Evolutionary conservation across 2,329 filamentous ascomycete genomes (phyloP), one percentile per base, ranked within the genome.

Genomic region (Curvularia eragrostidis): DNA sequence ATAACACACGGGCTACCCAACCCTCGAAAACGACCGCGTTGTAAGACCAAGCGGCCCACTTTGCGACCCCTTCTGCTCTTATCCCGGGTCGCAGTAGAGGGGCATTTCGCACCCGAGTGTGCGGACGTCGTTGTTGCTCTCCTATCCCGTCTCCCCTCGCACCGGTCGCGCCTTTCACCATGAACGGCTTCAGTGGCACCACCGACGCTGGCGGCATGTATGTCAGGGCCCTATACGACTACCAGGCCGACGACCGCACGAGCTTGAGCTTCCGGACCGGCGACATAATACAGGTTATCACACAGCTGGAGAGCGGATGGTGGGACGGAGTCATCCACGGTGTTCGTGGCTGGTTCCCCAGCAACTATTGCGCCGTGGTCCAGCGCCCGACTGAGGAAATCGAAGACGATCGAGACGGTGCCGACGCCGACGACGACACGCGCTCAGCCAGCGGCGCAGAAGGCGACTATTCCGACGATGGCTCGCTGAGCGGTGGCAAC

Each of bases 321-420:
- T 99, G 95, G 95, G 95, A 99, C 80, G 95, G 95, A 48, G 92
- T 99, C 54, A 97, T 99, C 76, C 95, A 97, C 72, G 92, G 93
- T 58, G 91, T 97, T 67, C 89, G 95, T 75, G 95, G 95, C 75
- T 99, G 95, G 95, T 99, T 99, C 77, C 95, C 95, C 36, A 98
- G 94, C 83, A 99, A 99, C 78, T 99, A 99, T 80, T 98, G 95
- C 81, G 89, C 92, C 65, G 87, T 95, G 63, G 90, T 98, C 69
- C 86, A 87, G 58, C 88, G 87, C 68, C 85, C 89, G 49, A 89
- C 91, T 67, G 91, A 96, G 62, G 82, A 90, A 41, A 84, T 85
- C 41, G 82, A 89, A 28, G 88, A 91, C 52, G 80, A 84, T 13
- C 81, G 82, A 63, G 83, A 84, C 51, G 85, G 84, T 65, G 82